A percentile compares a stretch with the other conserved stretches of the same genome.
Conservation (phyloP, 1,284 basidiomycete species). For the Xerocomus cyaneibrunnescens region DNA sequence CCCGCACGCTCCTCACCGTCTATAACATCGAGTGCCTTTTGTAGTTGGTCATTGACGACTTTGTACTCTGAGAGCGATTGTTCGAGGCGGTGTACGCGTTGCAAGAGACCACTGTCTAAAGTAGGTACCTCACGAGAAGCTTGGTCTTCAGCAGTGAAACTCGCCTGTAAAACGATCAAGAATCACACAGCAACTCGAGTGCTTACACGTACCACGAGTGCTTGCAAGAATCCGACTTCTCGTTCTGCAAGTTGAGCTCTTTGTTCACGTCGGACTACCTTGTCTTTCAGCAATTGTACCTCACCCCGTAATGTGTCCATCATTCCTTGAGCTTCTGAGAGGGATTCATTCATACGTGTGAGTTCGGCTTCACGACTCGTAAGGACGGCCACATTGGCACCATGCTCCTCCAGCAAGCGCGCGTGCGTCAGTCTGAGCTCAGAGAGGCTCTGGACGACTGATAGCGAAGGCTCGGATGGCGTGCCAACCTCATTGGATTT, state of each 20-base stretch:
- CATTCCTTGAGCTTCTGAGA: constrained; percentile 37
- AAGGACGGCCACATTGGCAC: constrained; percentile 50
- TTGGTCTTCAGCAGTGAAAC: constrained; percentile 55
- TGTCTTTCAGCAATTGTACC: constrained; percentile 43
- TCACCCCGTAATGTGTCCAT: constrained; percentile 40
- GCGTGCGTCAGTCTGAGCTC: constrained; percentile 60
- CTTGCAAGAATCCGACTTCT: constrained; percentile 62
- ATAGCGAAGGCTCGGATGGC: constrained; percentile 49
- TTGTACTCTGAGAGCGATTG: constrained; percentile 56
- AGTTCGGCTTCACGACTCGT: constrained; percentile 53
- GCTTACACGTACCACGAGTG: constrained; percentile 52
- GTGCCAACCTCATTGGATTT: constrained; percentile 36
- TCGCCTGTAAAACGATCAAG: constrained; percentile 43
- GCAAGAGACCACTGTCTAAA: constrained; percentile 31
- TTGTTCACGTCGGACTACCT: constrained; percentile 46
- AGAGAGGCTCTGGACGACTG: constrained; percentile 54
- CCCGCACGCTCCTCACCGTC: constrained; percentile 34
- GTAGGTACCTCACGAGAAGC: constrained; percentile 24
- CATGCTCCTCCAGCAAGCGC: constrained; percentile 62
- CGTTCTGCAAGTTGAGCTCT: constrained; percentile 49
- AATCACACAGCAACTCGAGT: neutral
- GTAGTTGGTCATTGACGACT: constrained; percentile 43
- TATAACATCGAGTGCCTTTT: constrained; percentile 43
- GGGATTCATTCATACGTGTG: constrained; percentile 36
- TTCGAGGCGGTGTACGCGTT: constrained; percentile 59